Conservation (phyloP, 176 grass and related monocot species). For the Oryza nivara region DNA sequence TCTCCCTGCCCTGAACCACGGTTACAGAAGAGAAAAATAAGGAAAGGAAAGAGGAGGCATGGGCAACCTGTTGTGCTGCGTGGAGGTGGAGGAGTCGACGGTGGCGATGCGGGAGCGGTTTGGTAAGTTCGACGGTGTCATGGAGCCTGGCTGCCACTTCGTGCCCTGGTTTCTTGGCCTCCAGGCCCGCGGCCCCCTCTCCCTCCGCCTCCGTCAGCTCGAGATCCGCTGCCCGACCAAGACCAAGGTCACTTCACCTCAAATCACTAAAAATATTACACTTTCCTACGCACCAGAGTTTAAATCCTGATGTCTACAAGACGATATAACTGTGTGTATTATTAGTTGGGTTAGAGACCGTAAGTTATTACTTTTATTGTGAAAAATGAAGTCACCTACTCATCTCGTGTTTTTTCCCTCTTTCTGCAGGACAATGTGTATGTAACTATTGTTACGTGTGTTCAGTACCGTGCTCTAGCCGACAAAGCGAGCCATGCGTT, state of each 20-base stretch:
- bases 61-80: constrained; percentile 47
- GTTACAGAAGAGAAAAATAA: background rate
- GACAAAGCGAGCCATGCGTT: background rate
- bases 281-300: accelerated
- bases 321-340: too few relatives aligned
- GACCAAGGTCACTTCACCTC: constrained; percentile 43
- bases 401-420: background rate
- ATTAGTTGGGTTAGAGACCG: too few relatives aligned
- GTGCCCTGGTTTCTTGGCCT: constrained; percentile 42
- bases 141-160: constrained; percentile 60
- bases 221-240: constrained; percentile 72
- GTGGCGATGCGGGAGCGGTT: constrained; percentile 53
- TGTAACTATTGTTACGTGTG: background rate
- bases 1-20: background rate
- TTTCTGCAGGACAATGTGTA: background rate
- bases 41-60: background rate
- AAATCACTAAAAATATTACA: too few relatives aligned
- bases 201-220: constrained; percentile 61
- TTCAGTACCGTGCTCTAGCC: background rate
- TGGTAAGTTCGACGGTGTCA: constrained; percentile 50
- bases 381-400: too few relatives aligned
- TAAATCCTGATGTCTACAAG: too few relatives aligned
- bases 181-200: constrained; percentile 42
- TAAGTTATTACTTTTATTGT: too few relatives aligned
- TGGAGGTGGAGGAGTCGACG: constrained; percentile 47